Evolutionary conservation across 23 red algal species (phyloP).

Genomic region (Chondrus crispus): DNA sequence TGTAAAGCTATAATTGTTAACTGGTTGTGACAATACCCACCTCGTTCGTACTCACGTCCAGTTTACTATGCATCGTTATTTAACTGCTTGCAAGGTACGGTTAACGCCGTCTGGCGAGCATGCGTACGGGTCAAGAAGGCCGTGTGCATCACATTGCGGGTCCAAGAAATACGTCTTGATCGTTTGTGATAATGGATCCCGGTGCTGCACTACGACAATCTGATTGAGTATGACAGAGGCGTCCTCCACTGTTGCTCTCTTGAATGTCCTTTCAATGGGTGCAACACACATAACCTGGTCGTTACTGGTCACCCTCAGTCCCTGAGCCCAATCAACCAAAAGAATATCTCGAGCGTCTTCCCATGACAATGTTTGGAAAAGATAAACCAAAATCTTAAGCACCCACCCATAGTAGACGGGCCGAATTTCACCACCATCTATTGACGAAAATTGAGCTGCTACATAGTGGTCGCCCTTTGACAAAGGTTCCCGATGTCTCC

Average conservation of each 20-base stretch:
- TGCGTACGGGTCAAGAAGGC: too few species aligned
- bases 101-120: too few species aligned
- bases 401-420: neutral
- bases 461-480: neutral
- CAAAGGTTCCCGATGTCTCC: neutral
- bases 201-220: neutral
- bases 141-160: too few species aligned
- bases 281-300: neutral
- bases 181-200: neutral
- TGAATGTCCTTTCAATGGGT: neutral
- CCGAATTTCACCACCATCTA: neutral
- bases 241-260: neutral
- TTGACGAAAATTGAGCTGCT: neutral
- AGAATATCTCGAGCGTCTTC: too few species aligned
- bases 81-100: too few species aligned
- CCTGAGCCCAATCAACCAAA: neutral
- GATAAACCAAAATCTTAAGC: neutral
- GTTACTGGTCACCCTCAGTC: neutral
- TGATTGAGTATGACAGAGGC: neutral
- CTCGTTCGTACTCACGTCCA: too few species aligned
- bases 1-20: too few species aligned
- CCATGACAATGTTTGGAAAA: too few species aligned
- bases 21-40: too few species aligned
- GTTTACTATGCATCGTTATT: too few species aligned
- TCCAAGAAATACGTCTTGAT: neutral